Evolutionary conservation across 2,329 filamentous ascomycete genomes (phyloP), one percentile per base, ranked within the genome.

Genomic region (Cladobotryum mycophilum): DNA sequence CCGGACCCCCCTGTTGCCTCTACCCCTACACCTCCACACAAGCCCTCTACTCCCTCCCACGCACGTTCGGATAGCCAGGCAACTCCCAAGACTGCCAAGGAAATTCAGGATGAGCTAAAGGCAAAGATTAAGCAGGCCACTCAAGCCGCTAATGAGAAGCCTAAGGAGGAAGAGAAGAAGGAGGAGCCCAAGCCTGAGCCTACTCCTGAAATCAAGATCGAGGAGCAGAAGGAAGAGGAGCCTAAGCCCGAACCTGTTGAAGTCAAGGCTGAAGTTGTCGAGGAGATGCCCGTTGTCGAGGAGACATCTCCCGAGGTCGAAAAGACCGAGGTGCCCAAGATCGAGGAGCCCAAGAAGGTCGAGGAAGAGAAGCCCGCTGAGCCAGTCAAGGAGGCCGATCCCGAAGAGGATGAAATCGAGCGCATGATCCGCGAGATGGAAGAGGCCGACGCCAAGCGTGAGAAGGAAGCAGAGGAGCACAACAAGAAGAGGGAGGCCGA

Each of bases 81-180:
- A 17, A 76, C 76, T 20, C 74, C 73, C 40, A 93, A 93, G 77
- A 86, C 86, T 1, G 80, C 82, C 35, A 86, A 92, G 65, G 87
- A 96, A 70, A 89, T 89, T 56, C 85, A 85, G 52, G 82, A 88
- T 57, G 89, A 95, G 70, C 87, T 91, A 63, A 86, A 86, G 68
- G 83, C 87, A 65, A 85, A 89, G 65, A 85, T 95, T 64, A 82
- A 84, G 64, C 80, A 80, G 47, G 81, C 82, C 49, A 74, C 74
- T 2, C 67, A 70, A 48, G 65, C 64, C 17, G 59, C 64, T 22
- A 55, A 59, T 15, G 55, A 55, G n/a, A 66, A 66, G 55, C 54
- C 62, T 13, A 61, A 61, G 53, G 56, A 61, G 22, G 61, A 53
- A 11, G 42, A 49, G 30, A 37, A 45, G 47, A 42, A 61, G 20